These are phyloP conservation scores for Comarum palustre DNA, from an alignment of 306 rosid genomes.

Conservation along the genomic window DNA sequence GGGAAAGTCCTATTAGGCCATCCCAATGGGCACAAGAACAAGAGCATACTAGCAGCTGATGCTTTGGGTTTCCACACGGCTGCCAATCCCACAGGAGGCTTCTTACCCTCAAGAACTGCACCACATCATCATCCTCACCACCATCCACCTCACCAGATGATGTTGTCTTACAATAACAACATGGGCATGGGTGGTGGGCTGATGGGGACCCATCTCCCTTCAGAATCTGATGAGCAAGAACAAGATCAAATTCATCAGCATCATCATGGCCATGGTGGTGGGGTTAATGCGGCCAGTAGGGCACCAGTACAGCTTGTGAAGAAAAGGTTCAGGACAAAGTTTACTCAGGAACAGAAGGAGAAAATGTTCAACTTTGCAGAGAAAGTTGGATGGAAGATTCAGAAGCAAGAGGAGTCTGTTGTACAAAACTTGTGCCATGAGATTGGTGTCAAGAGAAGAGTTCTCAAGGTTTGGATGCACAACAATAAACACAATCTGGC, in stretches of 20 bases:
- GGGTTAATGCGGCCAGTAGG: not conserved
- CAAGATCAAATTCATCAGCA: not conserved
- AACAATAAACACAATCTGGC: constrained; percentile 35
- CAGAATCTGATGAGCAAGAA: constrained; percentile 53
- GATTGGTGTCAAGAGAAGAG: constrained; percentile 36
- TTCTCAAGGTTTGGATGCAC: constrained; percentile 44
- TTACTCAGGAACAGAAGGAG: constrained; percentile 33
- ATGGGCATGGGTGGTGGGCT: constrained; percentile 25
- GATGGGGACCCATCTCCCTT: constrained; percentile 37
- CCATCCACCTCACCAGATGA: constrained; percentile 45
- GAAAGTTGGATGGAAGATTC: constrained; percentile 38
- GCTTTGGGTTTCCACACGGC: constrained; percentile 48
- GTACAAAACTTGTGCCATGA: constrained; percentile 34
- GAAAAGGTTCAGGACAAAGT: constrained; percentile 39
- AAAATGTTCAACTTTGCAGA: constrained; percentile 35
- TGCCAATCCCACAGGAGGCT: constrained; percentile 1
- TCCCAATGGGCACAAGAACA: constrained; percentile 27
- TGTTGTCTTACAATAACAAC: constrained; percentile 58
- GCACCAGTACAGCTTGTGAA: constrained; percentile 11
- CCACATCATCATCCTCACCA: constrained; percentile 23
- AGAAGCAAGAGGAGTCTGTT: constrained; percentile 31
- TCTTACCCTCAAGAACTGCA: constrained; percentile 48
- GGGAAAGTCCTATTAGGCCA: constrained; percentile 46
- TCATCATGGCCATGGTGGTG: constrained; percentile 12
- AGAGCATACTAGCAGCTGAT: constrained; percentile 29